A percentile compares a stretch with the other conserved stretches of the same genome.
These are phyloP conservation scores for Kalmusia sp. DNA, from an alignment of 2,329 filamentous ascomycete species.

Conservation along the genomic window DNA sequence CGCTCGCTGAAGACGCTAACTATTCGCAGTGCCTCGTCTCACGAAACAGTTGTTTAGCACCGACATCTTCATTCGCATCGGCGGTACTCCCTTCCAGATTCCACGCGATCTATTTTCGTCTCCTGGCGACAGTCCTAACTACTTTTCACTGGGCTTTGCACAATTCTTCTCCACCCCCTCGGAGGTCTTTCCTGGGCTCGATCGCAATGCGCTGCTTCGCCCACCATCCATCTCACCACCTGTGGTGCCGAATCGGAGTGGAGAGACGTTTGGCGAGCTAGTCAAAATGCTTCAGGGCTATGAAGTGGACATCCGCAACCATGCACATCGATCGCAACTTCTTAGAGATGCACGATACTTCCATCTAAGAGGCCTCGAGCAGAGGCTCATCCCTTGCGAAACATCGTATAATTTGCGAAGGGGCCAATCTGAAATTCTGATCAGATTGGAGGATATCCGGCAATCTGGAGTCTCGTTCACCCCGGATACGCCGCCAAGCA, in stretches of 20 bases:
- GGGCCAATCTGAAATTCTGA: conserved; percentile 74
- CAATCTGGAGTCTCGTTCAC: conserved; percentile 80
- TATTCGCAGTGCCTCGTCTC: conserved; percentile 75
- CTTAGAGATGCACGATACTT: conserved; percentile 90
- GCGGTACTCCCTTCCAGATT: conserved; percentile 85
- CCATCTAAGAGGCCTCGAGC: conserved; percentile 89
- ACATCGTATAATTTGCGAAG: conserved; percentile 77
- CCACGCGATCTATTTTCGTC: conserved; percentile 84
- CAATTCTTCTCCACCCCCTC: conserved; percentile 83
- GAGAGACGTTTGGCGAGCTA: conserved; percentile 84
- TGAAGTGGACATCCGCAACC: conserved; percentile 75
- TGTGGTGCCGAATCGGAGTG: conserved; percentile 78
- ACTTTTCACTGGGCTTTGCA: conserved; percentile 89
- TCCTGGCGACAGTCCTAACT: conserved; percentile 92
- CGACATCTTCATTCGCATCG: conserved; percentile 91
- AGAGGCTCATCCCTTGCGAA: conserved; percentile 79
- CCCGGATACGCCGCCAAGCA: conserved; percentile 51
- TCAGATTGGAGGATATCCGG: conserved; percentile 85
- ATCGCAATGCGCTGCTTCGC: conserved; percentile 78
- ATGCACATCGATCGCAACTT: conserved; percentile 77
- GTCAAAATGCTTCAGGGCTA: conserved; percentile 85
- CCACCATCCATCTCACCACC: conserved; percentile 88
- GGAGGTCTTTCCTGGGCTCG: conserved; percentile 85
- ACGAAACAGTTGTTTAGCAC: conserved; percentile 91
- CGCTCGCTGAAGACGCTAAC: conserved; percentile 18